A percentile compares a stretch with the other conserved stretches of the same genome.
Conservation (phyloP, 331 rosid genomes). For the Rosa hybrid region DNA sequence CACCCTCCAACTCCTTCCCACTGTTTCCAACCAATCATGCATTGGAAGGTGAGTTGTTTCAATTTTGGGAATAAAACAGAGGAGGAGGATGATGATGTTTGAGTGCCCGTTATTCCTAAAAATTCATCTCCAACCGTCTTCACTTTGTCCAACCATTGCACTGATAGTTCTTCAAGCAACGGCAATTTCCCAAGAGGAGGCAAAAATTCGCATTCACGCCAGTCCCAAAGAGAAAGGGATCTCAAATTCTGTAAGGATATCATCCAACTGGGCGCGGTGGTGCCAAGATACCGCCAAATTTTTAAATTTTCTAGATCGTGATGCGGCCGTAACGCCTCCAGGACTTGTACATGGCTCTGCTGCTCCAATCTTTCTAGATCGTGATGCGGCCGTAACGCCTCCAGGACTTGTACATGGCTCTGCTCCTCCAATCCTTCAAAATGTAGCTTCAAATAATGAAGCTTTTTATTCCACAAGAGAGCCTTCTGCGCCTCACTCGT, state of each 20-base stretch:
- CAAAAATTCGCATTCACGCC: neutral
- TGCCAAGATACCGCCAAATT: neutral
- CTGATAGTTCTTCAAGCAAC: neutral
- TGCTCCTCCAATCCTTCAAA: fast-evolving
- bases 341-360: no score
- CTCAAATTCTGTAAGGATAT: neutral
- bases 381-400: neutral
- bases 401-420: neutral
- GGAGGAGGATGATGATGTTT: neutral
- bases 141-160: neutral
- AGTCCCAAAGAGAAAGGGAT: neutral
- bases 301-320: neutral
- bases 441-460: fast-evolving
- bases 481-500: neutral
- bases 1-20: neutral
- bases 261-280: neutral
- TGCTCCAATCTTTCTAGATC: neutral
- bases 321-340: no score
- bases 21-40: neutral
- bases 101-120: neutral
- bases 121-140: neutral
- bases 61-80: neutral
- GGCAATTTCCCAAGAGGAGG: neutral
- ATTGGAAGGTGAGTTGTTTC: fast-evolving
- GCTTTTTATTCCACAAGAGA: neutral